phyloP scores from a whole-genome alignment of 139 green algal species.

The Coelastrella sp. region DNA sequence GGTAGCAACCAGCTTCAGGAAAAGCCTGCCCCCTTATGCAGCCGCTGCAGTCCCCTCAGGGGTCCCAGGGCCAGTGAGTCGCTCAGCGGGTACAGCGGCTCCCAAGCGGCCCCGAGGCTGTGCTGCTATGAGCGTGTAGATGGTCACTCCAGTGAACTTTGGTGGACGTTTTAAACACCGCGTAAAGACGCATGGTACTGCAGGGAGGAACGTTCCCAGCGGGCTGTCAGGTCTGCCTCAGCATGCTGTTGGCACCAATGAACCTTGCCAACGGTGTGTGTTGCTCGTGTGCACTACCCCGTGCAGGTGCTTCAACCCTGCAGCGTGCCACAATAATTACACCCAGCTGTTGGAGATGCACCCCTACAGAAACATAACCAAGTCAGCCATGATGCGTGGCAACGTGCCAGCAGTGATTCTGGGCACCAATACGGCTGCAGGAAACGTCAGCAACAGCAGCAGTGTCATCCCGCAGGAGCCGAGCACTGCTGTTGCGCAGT shows the following conservation, averaged over 20 bases:
- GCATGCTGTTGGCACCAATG: background rate
- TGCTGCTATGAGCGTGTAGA: no score
- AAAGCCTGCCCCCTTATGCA: background rate
- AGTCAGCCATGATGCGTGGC: background rate
- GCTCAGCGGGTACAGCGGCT: no score
- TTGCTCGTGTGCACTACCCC: background rate
- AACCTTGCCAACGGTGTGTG: background rate
- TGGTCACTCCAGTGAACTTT: no score
- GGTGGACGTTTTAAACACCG: no score
- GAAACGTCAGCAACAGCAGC: background rate
- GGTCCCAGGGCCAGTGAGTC: no score
- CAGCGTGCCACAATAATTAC: constrained; percentile 14
- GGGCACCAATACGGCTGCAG: background rate
- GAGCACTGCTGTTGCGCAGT: background rate
- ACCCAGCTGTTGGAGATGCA: constrained; percentile 18
- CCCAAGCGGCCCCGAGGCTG: no score
- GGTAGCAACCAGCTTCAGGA: background rate
- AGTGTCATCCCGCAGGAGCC: background rate
- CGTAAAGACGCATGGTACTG: no score
- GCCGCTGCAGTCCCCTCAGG: background rate
- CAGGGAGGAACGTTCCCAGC: no score
- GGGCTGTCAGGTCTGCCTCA: background rate
- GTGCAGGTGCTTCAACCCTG: constrained; percentile 36
- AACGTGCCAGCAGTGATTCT: background rate
- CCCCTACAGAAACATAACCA: background rate